These are phyloP conservation scores for Massospora cicadina DNA, from an alignment of 371 early-diverging fungal species.

Conservation along the genomic window DNA sequence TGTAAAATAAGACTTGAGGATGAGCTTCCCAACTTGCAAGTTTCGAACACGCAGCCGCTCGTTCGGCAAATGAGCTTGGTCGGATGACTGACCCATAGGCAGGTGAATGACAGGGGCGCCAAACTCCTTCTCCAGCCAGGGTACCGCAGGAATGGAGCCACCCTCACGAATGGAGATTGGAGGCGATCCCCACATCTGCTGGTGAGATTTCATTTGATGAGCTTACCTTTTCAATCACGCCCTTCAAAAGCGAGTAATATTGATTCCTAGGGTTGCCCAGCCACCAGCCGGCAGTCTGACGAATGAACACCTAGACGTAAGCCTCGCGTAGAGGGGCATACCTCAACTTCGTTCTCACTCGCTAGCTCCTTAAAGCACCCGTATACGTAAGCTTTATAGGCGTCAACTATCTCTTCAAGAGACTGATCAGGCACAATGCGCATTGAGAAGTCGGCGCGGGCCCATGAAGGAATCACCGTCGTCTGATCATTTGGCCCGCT, in stretches of 20 bases:
- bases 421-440: slow-evolving; percentile 67
- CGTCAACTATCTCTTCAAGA: slow-evolving; percentile 32
- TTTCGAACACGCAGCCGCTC: slow-evolving; percentile 42
- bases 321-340: not conserved
- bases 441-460: slow-evolving; percentile 55
- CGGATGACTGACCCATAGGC: slow-evolving; percentile 59
- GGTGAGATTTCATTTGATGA: not conserved
- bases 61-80: slow-evolving; percentile 63
- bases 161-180: slow-evolving; percentile 57
- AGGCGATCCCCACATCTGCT: slow-evolving; percentile 36
- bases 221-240: slow-evolving; percentile 30
- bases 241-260: slow-evolving; percentile 46
- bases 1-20: slow-evolving; percentile 3
- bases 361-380: slow-evolving; percentile 27
- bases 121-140: slow-evolving; percentile 57
- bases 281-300: slow-evolving; percentile 61
- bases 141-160: slow-evolving; percentile 66
- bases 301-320: slow-evolving; percentile 26
- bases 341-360: slow-evolving; percentile 32
- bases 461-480: slow-evolving; percentile 53
- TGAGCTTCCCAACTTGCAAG: slow-evolving; percentile 21
- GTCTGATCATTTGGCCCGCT: slow-evolving; percentile 38
- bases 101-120: slow-evolving; percentile 52
- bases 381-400: slow-evolving; percentile 33
- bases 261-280: slow-evolving; percentile 44